Base-by-base conservation (phyloP, 2,329 filamentous ascomycete genomes). In the Ophiosphaerella narmari region DNA sequence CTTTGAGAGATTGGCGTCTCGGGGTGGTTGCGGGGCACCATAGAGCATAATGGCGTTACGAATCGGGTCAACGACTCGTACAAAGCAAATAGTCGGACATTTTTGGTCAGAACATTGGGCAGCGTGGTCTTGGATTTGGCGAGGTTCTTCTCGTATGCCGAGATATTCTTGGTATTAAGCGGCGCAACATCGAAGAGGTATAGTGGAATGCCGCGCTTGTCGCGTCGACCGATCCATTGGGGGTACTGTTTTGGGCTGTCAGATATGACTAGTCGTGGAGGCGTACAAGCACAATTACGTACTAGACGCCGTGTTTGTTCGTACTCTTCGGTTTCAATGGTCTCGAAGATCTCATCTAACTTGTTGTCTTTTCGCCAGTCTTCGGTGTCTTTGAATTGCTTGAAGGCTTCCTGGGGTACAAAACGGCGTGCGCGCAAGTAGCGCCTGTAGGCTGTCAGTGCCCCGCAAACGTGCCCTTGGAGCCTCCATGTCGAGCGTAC, bases 61-160 rank as follows among this genome's bases (percentile, higher is more conserved):
- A 97, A 97, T 62, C 88, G 84, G 32, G 89, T 91, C 49, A 97
- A 81, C 75, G 94, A 94, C 77, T 97, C 93, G 77, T 97, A 97
- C 13, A 97, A 81, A 1, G 92, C 91, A 71, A 96, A 96, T 5
- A 97, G 82, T 21, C 91, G 89, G 44, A 97, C 80, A 67, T 96
- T 83, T 67, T 90, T 90, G 23, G 87, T 78, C 0, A 89, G 83
- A 1, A 84, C 88, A 64, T 86, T 87, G 58, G 84, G 82, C 55
- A 87, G 83, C 6, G 82, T 67, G 31, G 77, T 59, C 66, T 75
- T 82, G 60, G 88, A 86, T 16, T 78, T 78, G 43, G 78, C 77
- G 16, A 77, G 72, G 47, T 76, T 78, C 66, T 88, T 89, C 68
- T 93, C 89, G 75, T 96, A 96, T 48, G 85, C 82, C 37, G 85